Evolutionary conservation across 116 monocot species (phyloP), one percentile per base, ranked within the genome.

Genomic region (Posidonia oceanica): DNA sequence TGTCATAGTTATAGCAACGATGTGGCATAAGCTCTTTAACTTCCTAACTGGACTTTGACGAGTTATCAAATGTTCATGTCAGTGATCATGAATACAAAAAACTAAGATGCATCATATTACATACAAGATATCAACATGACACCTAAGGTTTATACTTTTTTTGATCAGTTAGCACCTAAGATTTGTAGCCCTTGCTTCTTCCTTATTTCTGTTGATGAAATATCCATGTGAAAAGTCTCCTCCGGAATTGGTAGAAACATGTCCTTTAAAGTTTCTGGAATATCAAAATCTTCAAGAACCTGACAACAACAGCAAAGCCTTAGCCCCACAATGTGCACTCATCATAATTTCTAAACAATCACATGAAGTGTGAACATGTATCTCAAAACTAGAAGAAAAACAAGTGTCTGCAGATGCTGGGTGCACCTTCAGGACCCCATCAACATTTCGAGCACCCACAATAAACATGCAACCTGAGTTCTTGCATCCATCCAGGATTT

Each of bases 171-270:
- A 7, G 7, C 48, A 48, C 11, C 12, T 12, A 48, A 7, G 11
- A 10, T 48, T 29, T 59, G 69, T 2, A 75, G 15, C 58, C 63
- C 78, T 48, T 21, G 69, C 52, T 53, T 80, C 70, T 79, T 89
- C 76, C 97, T 72, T 82, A 97, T 73, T 53, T 97, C 88, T 29
- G 92, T 97, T 41, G 97, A 97, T 81, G 97, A 97, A 70, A 97
- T 81, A 71, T 97, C 97, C 67, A 91, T 71, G 44, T 83, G 87
- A 51, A 92, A 97, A 21, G 42, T 82, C 0, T 89, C 85, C 76
- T 73, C 76, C 57, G 92, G 92, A 79, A 92, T 89, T 14, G 97
- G 83, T 68, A 89, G 64, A 67, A 97, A 92, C 89, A 92, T 89
- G 64, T 82, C 89, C 67, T 80, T 82, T 62, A 92, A 61, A 55